Conservation (phyloP, 352 stramenopile genomes). For the Thalassiosira mediterranea region DNA sequence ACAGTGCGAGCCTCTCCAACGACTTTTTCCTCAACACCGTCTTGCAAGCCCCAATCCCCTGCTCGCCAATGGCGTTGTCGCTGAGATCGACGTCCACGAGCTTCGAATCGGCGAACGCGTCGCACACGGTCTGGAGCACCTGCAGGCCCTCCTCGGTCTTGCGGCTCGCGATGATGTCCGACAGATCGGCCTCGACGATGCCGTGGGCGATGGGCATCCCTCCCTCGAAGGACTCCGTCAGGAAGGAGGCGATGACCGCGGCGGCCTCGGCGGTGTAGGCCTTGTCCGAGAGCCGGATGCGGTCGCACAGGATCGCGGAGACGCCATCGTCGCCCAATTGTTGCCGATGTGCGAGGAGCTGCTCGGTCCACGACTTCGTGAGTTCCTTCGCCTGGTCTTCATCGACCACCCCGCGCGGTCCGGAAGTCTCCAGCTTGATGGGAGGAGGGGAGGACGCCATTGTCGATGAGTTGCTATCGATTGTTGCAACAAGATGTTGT, state of each 20-base stretch:
- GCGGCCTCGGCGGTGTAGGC: slow-evolving; percentile 49
- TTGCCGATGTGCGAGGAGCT: slow-evolving; percentile 42
- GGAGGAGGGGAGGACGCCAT: slow-evolving; percentile 17
- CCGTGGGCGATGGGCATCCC: slow-evolving; percentile 33
- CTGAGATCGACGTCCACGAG: slow-evolving; percentile 91
- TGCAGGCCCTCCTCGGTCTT: slow-evolving; percentile 89
- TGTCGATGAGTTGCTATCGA: no score
- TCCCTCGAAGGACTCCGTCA: slow-evolving; percentile 31
- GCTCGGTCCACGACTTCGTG: slow-evolving; percentile 32
- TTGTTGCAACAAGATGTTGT: no score
- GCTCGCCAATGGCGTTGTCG: slow-evolving; percentile 94
- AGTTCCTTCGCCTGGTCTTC: slow-evolving; percentile 33
- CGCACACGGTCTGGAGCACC: slow-evolving; percentile 87
- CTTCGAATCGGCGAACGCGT: slow-evolving; percentile 83
- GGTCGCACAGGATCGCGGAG: slow-evolving; percentile 42
- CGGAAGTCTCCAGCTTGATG: slow-evolving; percentile 38
- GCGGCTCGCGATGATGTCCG: slow-evolving; percentile 91
- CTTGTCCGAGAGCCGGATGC: slow-evolving; percentile 50
- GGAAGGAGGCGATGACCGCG: slow-evolving; percentile 40
- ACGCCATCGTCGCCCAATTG: slow-evolving; percentile 21
- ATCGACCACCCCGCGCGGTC: slow-evolving; percentile 43
- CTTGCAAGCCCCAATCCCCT: slow-evolving; percentile 91
- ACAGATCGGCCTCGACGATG: slow-evolving; percentile 81
- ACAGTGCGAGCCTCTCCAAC: slow-evolving; percentile 90
- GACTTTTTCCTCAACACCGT: slow-evolving; percentile 85